A percentile compares a stretch with the other conserved stretches of the same genome.
Evolutionary conservation across 208 protist genomes (phyloP).

Genomic region (Wallacemonas rigidus): DNA sequence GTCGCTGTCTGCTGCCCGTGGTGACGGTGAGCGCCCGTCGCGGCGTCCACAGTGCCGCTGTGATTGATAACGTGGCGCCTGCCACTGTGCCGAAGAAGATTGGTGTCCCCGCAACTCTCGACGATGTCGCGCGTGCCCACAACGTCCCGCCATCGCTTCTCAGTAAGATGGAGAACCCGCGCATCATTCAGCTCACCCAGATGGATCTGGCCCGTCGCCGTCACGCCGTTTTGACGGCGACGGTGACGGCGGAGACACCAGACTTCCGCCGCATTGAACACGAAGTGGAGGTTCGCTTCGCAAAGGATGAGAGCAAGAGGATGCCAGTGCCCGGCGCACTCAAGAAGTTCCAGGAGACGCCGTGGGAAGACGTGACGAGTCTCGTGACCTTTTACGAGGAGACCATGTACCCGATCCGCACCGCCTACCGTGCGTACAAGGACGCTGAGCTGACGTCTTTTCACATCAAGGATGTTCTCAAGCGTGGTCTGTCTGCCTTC

Average conservation of each 20-base stretch:
- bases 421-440: constrained; percentile 56
- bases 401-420: constrained; percentile 74
- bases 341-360: constrained; percentile 65
- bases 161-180: constrained; percentile 47
- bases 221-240: constrained; percentile 66
- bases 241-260: constrained; percentile 38
- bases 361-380: constrained; percentile 57
- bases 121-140: constrained; percentile 58
- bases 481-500: constrained; percentile 84
- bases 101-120: constrained; percentile 41
- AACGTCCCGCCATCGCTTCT: constrained; percentile 52
- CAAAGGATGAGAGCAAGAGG: constrained; percentile 28
- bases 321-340: constrained; percentile 54
- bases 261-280: constrained; percentile 67
- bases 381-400: constrained; percentile 84
- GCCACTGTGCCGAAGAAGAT: constrained; percentile 46
- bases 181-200: constrained; percentile 56
- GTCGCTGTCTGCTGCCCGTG: constrained; percentile 10
- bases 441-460: constrained; percentile 69
- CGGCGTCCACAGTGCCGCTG: constrained; percentile 53
- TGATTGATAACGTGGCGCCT: constrained; percentile 46
- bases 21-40: constrained; percentile 18
- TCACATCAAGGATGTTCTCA: constrained; percentile 90
- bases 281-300: constrained; percentile 46
- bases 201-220: constrained; percentile 69